These are phyloP conservation scores for Astrothelium subdiscretum DNA, from an alignment of 495 filamentous ascomycete species.

Conservation along the genomic window DNA sequence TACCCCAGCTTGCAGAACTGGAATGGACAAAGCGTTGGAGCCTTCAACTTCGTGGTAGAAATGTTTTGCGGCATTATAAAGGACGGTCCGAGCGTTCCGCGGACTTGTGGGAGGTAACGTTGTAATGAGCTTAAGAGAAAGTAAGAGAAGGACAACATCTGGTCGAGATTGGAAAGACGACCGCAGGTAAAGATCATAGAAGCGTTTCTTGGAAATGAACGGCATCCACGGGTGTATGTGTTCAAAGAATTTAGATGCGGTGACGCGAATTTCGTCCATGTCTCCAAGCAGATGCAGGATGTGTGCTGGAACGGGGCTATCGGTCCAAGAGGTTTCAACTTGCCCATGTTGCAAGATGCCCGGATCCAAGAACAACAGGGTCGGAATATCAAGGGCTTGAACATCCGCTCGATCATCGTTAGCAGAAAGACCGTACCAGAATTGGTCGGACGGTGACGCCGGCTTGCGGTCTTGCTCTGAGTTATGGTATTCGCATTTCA, in stretches of 20 bases:
- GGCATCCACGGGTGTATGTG: constrained; percentile 13
- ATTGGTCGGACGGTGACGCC: neutral
- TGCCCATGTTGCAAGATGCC: constrained; percentile 11
- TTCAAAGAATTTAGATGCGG: constrained; percentile 12
- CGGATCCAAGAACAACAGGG: constrained; percentile 19
- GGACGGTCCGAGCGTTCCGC: constrained; percentile 10
- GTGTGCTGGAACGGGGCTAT: constrained; percentile 6
- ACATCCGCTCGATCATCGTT: constrained; percentile 7
- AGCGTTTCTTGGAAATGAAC: constrained; percentile 22
- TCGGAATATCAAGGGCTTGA: constrained; percentile 16
- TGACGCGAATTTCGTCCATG: constrained; percentile 15
- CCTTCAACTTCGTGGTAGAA: constrained; percentile 8
- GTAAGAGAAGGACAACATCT: constrained; percentile 37
- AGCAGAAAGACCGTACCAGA: constrained; percentile 2
- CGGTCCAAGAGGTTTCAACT: constrained; percentile 7
- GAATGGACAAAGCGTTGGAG: constrained; percentile 6
- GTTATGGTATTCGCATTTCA: constrained; percentile 15
- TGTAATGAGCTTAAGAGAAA: constrained; percentile 38
- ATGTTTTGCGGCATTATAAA: constrained; percentile 8
- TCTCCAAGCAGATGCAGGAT: constrained; percentile 19
- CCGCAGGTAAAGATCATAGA: constrained; percentile 17
- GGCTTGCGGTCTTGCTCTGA: neutral
- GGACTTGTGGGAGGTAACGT: constrained; percentile 11
- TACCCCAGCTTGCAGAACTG: constrained; percentile 24
- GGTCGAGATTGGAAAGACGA: constrained; percentile 33